A percentile compares a stretch with the other conserved stretches of the same genome.
phyloP scores from a whole-genome alignment of 1,284 basidiomycete genomes.

The Leccinum griseonigrum region DNA sequence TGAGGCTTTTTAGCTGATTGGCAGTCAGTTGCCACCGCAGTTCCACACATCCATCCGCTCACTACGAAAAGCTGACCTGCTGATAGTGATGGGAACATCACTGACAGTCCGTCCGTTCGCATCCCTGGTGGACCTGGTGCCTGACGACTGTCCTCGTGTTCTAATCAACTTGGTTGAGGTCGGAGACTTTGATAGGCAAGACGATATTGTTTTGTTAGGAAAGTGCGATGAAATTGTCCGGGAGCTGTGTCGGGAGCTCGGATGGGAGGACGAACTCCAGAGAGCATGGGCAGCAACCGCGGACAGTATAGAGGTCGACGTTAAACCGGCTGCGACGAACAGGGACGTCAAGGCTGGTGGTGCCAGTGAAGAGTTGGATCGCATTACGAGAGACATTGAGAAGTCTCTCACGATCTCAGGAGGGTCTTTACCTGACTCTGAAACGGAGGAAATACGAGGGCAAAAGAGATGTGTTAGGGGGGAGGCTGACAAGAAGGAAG shows the following conservation, averaged over 20 bases:
- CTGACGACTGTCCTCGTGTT: slow-evolving; percentile 52
- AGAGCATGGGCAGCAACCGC: slow-evolving; percentile 54
- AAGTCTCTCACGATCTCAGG: slow-evolving; percentile 25
- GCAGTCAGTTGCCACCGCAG: slow-evolving; percentile 51
- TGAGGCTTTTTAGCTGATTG: slow-evolving; percentile 6
- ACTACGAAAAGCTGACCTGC: slow-evolving; percentile 71
- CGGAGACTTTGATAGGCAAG: slow-evolving; percentile 49
- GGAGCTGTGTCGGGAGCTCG: slow-evolving; percentile 59
- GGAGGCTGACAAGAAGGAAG: slow-evolving; percentile 1
- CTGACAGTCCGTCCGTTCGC: slow-evolving; percentile 80
- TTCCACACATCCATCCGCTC: slow-evolving; percentile 51
- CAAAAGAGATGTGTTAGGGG: background rate
- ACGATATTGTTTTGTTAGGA: slow-evolving; percentile 63
- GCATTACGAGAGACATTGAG: slow-evolving; percentile 34
- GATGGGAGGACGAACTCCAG: slow-evolving; percentile 66
- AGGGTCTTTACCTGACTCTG: slow-evolving; percentile 2
- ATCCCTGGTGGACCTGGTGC: slow-evolving; percentile 52
- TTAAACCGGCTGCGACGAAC: slow-evolving; percentile 9
- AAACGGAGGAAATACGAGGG: background rate
- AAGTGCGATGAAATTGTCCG: slow-evolving; percentile 66
- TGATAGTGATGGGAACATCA: slow-evolving; percentile 93
- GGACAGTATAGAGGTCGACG: slow-evolving; percentile 23
- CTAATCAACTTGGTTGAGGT: slow-evolving; percentile 66
- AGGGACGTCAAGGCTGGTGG: slow-evolving; percentile 19
- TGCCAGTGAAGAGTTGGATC: slow-evolving; percentile 33